Conservation (phyloP, 768 basidiomycete species). For the Galerina marginata region DNA sequence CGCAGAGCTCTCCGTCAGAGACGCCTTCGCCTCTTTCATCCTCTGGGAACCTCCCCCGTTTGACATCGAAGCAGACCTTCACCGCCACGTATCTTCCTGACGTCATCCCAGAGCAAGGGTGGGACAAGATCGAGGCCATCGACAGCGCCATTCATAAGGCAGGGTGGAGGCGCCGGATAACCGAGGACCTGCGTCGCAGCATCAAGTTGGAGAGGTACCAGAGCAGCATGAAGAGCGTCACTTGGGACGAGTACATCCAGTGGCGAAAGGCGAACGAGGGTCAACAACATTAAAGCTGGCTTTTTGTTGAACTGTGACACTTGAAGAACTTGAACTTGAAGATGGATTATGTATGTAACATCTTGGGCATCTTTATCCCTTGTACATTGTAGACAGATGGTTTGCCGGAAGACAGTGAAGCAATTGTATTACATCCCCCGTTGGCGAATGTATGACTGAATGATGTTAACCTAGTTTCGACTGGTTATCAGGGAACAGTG, state of each 20-base stretch:
- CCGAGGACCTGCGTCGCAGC: slow-evolving; percentile 79
- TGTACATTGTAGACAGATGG: slow-evolving; percentile 8
- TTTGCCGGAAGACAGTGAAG: neutral
- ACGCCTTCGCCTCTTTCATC: slow-evolving; percentile 78
- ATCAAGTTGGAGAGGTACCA: slow-evolving; percentile 84
- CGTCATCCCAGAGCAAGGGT: slow-evolving; percentile 91
- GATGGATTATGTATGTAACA: slow-evolving; percentile 5
- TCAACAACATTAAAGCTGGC: slow-evolving; percentile 11
- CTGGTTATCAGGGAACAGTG: slow-evolving; percentile 37
- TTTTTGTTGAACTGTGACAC: neutral
- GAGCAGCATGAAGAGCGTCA: slow-evolving; percentile 68
- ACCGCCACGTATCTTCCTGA: slow-evolving; percentile 94
- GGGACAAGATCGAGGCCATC: slow-evolving; percentile 89
- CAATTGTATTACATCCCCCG: slow-evolving; percentile 6
- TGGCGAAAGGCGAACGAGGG: slow-evolving; percentile 64
- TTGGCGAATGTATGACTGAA: neutral
- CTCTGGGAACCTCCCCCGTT: slow-evolving; percentile 58
- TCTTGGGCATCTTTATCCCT: neutral
- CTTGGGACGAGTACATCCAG: slow-evolving; percentile 76
- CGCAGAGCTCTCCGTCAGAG: slow-evolving; percentile 59
- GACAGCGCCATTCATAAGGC: slow-evolving; percentile 94
- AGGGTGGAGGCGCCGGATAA: slow-evolving; percentile 84
- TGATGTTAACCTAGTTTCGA: neutral
- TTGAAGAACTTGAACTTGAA: slow-evolving; percentile 2
- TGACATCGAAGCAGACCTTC: slow-evolving; percentile 63